phyloP scores from a whole-genome alignment of 371 early-diverging fungal genomes.

The Mucor mucedo region DNA sequence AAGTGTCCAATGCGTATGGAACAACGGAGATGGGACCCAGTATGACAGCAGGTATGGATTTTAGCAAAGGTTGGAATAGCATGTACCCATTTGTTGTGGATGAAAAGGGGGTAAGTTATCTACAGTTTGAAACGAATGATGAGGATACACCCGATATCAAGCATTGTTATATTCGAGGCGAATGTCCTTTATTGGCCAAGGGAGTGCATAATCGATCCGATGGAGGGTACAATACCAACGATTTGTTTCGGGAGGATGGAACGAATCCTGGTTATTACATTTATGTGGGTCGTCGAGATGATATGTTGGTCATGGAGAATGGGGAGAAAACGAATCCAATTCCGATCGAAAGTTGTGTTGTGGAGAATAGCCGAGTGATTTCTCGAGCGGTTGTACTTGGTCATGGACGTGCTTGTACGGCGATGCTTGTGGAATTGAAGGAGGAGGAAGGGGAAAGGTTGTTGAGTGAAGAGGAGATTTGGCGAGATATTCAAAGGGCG shows the following conservation, averaged over 20 bases:
- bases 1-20: too few relatives aligned
- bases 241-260: conserved; percentile 29
- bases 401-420: conserved; percentile 31
- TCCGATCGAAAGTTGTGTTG: conserved; percentile 34
- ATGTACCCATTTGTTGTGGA: too few relatives aligned
- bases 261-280: conserved; percentile 18
- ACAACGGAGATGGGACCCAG: too few relatives aligned
- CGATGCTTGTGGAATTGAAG: conserved; percentile 28
- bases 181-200: neutral
- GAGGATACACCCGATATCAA: too few relatives aligned
- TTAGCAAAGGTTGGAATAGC: too few relatives aligned
- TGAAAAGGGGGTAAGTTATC: too few relatives aligned
- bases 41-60: too few relatives aligned
- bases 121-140: too few relatives aligned
- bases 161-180: neutral
- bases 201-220: conserved; percentile 7
- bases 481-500: conserved; percentile 18
- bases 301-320: conserved; percentile 43
- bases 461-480: neutral
- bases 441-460: too few relatives aligned
- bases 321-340: conserved; percentile 52
- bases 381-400: conserved; percentile 31
- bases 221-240: conserved; percentile 39
- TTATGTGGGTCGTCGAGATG: conserved; percentile 39
- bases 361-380: conserved; percentile 27